Percentiles rank a stretch among this genome's conserved stretches.
These are phyloP conservation scores for Aciculoconidium aculeatum DNA, from an alignment of 805 yeast species.

Conservation along the genomic window DNA sequence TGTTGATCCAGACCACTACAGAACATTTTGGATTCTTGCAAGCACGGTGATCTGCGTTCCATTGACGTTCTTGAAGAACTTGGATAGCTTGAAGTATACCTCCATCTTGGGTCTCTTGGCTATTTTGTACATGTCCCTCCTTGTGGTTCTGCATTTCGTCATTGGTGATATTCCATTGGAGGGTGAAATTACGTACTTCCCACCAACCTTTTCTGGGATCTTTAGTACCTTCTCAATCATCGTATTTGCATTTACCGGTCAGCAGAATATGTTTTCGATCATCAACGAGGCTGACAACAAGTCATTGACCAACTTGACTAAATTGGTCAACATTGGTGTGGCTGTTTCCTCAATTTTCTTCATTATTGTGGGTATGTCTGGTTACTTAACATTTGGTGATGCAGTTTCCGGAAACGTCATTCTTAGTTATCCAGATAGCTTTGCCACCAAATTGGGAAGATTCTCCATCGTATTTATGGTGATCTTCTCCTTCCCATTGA, in stretches of 20 bases:
- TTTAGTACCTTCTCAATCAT: conserved; percentile 77
- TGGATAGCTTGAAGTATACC: conserved; percentile 82
- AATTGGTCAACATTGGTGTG: conserved; percentile 49
- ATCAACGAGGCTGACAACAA: conserved; percentile 70
- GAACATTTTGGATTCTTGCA: conserved; percentile 58
- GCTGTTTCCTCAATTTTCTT: conserved; percentile 58
- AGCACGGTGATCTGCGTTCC: conserved; percentile 45
- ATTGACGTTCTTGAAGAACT: conserved; percentile 63
- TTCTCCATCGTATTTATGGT: conserved; percentile 77
- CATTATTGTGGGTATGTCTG: conserved; percentile 68
- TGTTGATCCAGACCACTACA: conserved; percentile 17
- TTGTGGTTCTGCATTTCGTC: conserved; percentile 69
- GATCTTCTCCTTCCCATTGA: conserved; percentile 79
- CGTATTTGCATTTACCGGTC: conserved; percentile 93
- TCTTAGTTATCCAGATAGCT: conserved; percentile 58
- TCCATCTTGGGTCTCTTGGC: conserved; percentile 78
- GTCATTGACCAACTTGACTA: conserved; percentile 40
- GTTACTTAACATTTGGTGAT: conserved; percentile 84
- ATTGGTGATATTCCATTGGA: conserved; percentile 44
- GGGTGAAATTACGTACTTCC: conserved; percentile 18
- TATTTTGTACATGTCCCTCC: conserved; percentile 66
- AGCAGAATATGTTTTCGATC: conserved; percentile 88
- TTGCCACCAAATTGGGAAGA: conserved; percentile 72
- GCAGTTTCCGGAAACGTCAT: conserved; percentile 75
- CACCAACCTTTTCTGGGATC: conserved; percentile 44